phyloP scores from a whole-genome alignment of 352 stramenopile species.

The Phytophthora boehmeriae region DNA sequence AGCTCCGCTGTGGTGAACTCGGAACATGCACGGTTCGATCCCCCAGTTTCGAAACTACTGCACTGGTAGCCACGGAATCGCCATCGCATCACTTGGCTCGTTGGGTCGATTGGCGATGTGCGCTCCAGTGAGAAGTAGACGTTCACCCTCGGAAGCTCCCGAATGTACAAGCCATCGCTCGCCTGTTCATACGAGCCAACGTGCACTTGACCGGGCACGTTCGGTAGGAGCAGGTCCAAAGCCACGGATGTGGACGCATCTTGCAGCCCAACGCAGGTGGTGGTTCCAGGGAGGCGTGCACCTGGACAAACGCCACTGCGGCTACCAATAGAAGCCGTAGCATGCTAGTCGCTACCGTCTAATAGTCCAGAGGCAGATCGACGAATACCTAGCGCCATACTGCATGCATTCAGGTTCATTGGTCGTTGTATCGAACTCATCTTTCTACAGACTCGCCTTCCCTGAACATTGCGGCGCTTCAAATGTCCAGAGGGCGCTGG shows the following conservation, averaged over 20 bases:
- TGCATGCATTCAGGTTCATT: neutral
- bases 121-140: conserved; percentile 47
- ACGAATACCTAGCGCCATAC: conserved; percentile 21
- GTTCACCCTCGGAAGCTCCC: conserved; percentile 28
- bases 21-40: conserved; percentile 25
- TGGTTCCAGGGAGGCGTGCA: neutral
- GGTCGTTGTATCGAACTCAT: conserved; percentile 4
- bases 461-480: conserved; percentile 26
- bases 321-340: conserved; percentile 5
- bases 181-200: conserved; percentile 37
- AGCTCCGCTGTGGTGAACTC: conserved; percentile 35
- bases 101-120: neutral
- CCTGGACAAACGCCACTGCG: neutral
- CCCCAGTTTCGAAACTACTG: neutral
- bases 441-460: conserved; percentile 10
- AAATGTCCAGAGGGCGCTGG: conserved; percentile 5
- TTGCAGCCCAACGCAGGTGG: neutral
- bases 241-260: conserved; percentile 14
- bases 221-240: conserved; percentile 29
- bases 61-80: conserved; percentile 53
- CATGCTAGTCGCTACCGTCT: neutral
- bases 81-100: conserved; percentile 23
- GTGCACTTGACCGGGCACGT: conserved; percentile 35
- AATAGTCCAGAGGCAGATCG: neutral
- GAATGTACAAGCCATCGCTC: conserved; percentile 30